These are phyloP conservation scores for Suillus subluteus DNA, from an alignment of 768 basidiomycete genomes.

Conservation along the genomic window DNA sequence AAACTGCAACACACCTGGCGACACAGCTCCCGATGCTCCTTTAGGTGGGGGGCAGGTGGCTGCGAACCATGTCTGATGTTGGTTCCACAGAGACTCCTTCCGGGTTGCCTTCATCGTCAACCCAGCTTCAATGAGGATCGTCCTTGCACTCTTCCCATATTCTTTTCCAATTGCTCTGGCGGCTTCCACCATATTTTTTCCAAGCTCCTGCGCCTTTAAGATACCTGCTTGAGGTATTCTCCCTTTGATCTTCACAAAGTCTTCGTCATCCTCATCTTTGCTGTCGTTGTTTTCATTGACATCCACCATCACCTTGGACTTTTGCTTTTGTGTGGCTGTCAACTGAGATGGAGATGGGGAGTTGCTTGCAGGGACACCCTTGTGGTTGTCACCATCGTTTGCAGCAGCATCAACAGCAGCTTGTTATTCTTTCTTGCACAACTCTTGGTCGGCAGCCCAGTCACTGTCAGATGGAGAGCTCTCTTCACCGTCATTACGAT, in stretches of 20 bases:
- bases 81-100: conserved; percentile 4
- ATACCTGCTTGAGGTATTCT: neutral
- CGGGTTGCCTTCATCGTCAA: neutral
- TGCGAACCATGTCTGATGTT: neutral
- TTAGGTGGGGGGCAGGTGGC: neutral
- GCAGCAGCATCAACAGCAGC: neutral
- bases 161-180: neutral
- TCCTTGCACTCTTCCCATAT: conserved; percentile 6
- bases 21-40: neutral
- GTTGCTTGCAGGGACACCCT: neutral
- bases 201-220: neutral
- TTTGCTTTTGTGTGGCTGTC: neutral
- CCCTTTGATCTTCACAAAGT: conserved; percentile 3
- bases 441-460: neutral
- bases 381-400: neutral
- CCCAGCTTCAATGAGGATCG: conserved; percentile 3
- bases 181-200: neutral
- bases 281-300: neutral
- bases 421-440: neutral
- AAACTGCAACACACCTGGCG: neutral
- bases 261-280: neutral
- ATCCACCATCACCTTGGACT: neutral
- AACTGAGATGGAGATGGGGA: neutral
- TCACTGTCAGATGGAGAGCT: conserved; percentile 2
- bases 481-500: neutral